Percentiles rank a stretch among this genome's conserved stretches.
Evolutionary conservation across 140 eudicot species (phyloP).

Genomic region (Ambrosia hybrid): DNA sequence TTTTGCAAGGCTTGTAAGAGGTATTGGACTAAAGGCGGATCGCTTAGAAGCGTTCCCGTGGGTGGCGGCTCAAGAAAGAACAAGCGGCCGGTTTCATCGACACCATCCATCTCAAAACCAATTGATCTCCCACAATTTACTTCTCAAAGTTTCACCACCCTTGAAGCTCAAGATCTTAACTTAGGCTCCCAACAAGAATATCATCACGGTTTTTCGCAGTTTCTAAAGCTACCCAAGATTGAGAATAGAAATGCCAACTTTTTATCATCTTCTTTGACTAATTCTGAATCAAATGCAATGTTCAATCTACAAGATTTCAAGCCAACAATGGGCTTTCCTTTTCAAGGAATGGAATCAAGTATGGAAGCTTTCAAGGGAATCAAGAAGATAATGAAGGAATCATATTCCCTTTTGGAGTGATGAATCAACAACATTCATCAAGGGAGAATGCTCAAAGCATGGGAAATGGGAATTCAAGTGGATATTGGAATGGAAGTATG

Average conservation of each 20-base stretch:
- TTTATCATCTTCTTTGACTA: slow-evolving; percentile 25
- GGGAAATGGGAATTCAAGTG: slow-evolving; percentile 41
- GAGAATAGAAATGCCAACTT: slow-evolving; percentile 22
- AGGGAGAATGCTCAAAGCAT: slow-evolving; percentile 24
- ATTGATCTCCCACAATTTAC: slow-evolving; percentile 39
- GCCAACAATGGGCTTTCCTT: slow-evolving; percentile 41
- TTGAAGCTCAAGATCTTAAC: slow-evolving; percentile 46
- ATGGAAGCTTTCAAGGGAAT: slow-evolving; percentile 26
- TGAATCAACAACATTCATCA: slow-evolving; percentile 39
- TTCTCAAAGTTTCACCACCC: slow-evolving; percentile 33
- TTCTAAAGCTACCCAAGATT: slow-evolving; percentile 44
- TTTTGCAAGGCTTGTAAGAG: slow-evolving; percentile 75
- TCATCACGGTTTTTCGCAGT: slow-evolving; percentile 42
- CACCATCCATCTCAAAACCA: slow-evolving; percentile 41
- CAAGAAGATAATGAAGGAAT: slow-evolving; percentile 40
- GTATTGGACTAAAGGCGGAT: slow-evolving; percentile 87
- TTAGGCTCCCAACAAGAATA: slow-evolving; percentile 37
- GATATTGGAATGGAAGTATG: slow-evolving; percentile 60
- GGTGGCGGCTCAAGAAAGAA: slow-evolving; percentile 86
- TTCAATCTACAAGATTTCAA: slow-evolving; percentile 55
- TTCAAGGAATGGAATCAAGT: slow-evolving; percentile 40
- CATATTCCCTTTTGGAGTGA: slow-evolving; percentile 59
- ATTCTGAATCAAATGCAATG: slow-evolving; percentile 29
- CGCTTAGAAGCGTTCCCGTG: slow-evolving; percentile 77
- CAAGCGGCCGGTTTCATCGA: slow-evolving; percentile 44